A percentile compares a stretch with the other conserved stretches of the same genome.
These are phyloP conservation scores for Cyclotella choctawhatcheeana DNA, from an alignment of 108 stramenopile species.

Conservation along the genomic window DNA sequence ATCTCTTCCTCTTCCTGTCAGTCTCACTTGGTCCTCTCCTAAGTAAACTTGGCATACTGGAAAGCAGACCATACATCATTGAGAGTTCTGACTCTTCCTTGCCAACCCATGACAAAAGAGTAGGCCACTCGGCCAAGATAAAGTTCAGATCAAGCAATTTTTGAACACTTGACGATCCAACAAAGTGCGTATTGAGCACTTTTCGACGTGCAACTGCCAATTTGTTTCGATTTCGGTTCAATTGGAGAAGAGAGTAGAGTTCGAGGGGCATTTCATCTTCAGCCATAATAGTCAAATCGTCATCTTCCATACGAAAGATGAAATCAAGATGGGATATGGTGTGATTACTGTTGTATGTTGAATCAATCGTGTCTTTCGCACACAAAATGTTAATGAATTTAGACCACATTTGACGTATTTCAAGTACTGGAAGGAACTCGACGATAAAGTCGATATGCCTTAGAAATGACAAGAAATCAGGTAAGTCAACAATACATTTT, in stretches of 20 bases:
- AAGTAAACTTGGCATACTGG: background rate
- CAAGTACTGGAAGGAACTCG: no score
- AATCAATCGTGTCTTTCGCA: background rate
- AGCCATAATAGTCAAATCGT: no score
- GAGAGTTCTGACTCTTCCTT: constrained; percentile 1
- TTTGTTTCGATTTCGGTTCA: background rate
- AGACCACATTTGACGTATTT: no score
- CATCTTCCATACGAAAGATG: background rate
- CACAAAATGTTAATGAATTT: background rate
- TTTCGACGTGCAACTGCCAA: background rate
- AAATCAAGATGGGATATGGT: background rate
- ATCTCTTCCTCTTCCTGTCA: no score
- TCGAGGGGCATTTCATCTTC: background rate
- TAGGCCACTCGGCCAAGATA: background rate
- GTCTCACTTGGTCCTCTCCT: background rate
- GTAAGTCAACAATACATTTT: no score
- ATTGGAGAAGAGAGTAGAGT: constrained; percentile 1
- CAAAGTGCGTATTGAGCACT: background rate
- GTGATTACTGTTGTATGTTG: constrained; percentile 3
- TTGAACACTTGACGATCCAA: background rate
- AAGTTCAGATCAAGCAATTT: background rate
- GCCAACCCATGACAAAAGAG: background rate
- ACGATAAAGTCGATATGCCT: constrained; percentile 81
- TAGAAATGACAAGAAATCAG: no score
- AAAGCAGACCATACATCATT: background rate